Percentiles rank a stretch among this genome's conserved stretches.
These are phyloP conservation scores for Dalechampia spathulata DNA, from an alignment of 441 rosid genomes.

Conservation along the genomic window DNA sequence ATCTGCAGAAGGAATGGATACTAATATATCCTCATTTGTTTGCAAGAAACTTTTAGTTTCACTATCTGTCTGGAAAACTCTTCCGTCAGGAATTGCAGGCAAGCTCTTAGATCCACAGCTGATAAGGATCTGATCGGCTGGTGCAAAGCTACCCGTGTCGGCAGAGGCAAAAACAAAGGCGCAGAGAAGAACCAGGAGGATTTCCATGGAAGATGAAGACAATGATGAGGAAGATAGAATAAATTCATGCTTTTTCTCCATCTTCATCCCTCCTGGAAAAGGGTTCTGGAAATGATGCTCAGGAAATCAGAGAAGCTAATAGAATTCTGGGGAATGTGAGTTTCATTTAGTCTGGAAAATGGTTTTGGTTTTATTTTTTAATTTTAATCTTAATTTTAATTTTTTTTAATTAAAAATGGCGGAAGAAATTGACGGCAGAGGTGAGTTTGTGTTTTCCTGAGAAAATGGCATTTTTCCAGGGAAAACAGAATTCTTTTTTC, in stretches of 20 bases:
- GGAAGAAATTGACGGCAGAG: too few relatives aligned
- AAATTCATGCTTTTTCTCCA: slow-evolving; percentile 29
- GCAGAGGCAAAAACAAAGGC: background rate
- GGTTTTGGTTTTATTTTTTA: too few relatives aligned
- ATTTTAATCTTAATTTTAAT: too few relatives aligned
- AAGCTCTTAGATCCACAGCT: slow-evolving; percentile 54
- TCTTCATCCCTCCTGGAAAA: slow-evolving; percentile 80
- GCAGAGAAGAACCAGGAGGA: slow-evolving; percentile 31
- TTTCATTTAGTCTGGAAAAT: too few relatives aligned
- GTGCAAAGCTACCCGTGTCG: slow-evolving; percentile 33
- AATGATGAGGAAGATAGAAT: slow-evolving; percentile 34
- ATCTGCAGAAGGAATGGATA: slow-evolving; percentile 39
- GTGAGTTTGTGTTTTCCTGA: too few relatives aligned
- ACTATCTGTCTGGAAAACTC: slow-evolving; percentile 53
- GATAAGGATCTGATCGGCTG: slow-evolving; percentile 54
- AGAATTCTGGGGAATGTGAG: too few relatives aligned
- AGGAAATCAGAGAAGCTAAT: too few relatives aligned
- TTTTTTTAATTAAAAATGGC: too few relatives aligned
- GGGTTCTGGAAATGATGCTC: too few relatives aligned
- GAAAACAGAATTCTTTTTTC: too few relatives aligned
- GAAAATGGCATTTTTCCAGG: too few relatives aligned
- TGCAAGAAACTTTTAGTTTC: slow-evolving; percentile 37
- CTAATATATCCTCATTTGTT: slow-evolving; percentile 43
- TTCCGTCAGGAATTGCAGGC: slow-evolving; percentile 46
- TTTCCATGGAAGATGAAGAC: slow-evolving; percentile 31